Evolutionary conservation across 1,284 basidiomycete genomes (phyloP).

Genomic region (Tilletia walkeri): DNA sequence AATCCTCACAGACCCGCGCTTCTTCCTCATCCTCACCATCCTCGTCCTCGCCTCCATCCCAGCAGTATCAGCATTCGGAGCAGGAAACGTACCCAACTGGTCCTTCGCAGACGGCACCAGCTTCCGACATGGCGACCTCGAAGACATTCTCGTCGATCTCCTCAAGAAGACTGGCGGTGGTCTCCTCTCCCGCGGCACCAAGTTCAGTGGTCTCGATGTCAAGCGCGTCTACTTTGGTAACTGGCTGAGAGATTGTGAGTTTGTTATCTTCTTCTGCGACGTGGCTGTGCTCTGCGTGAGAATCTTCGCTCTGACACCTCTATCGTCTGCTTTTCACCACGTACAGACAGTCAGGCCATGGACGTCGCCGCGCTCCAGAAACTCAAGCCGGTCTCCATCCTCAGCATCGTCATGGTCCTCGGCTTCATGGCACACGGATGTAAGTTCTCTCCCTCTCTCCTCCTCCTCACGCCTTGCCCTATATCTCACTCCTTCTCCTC

Average conservation of each 20-base stretch:
- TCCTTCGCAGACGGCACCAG: slow-evolving; percentile 45
- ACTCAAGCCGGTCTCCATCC: slow-evolving; percentile 66
- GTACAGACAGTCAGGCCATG: slow-evolving; percentile 48
- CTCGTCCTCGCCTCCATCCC: slow-evolving; percentile 4
- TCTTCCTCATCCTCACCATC: slow-evolving; percentile 10
- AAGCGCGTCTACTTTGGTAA: slow-evolving; percentile 54
- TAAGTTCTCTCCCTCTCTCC: not conserved
- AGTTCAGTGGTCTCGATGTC: slow-evolving; percentile 51
- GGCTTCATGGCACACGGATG: slow-evolving; percentile 43
- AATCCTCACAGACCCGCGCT: not conserved
- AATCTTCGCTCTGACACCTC: not conserved
- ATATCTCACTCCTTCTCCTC: not conserved
- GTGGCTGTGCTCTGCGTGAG: not conserved
- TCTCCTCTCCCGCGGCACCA: slow-evolving; percentile 35
- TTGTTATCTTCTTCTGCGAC: not conserved
- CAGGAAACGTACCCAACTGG: slow-evolving; percentile 47
- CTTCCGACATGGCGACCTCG: slow-evolving; percentile 49
- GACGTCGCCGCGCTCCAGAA: slow-evolving; percentile 65
- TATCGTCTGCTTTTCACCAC: slow-evolving; percentile 7
- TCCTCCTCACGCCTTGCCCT: too few relatives aligned
- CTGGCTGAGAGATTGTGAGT: slow-evolving; percentile 36
- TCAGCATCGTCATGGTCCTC: slow-evolving; percentile 75
- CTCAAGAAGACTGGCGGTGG: slow-evolving; percentile 42
- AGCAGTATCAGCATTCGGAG: slow-evolving; percentile 34
- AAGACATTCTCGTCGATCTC: slow-evolving; percentile 43